phyloP scores from a whole-genome alignment of 2,329 filamentous ascomycete genomes.

The Neonectria coccinea region DNA sequence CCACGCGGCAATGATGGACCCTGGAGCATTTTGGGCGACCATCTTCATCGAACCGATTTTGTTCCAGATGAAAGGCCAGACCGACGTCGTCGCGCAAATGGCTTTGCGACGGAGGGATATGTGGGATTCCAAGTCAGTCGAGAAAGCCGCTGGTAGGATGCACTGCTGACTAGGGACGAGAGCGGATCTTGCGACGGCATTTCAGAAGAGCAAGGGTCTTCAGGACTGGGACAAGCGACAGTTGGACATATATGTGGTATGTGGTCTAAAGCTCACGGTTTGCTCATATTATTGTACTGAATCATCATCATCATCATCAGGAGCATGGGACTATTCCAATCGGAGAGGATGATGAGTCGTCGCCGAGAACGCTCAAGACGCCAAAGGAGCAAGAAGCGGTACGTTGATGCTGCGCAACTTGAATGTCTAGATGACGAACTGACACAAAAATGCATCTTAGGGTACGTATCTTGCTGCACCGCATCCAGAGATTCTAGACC shows the following conservation, averaged over 20 bases:
- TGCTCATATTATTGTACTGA: neutral
- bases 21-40: conserved; percentile 9
- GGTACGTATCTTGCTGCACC: conserved; percentile 21
- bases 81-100: conserved; percentile 13
- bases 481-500: conserved; percentile 6
- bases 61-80: conserved; percentile 19
- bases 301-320: neutral
- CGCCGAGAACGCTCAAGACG: conserved; percentile 10
- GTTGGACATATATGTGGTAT: conserved; percentile 12
- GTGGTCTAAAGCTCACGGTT: neutral
- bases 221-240: conserved; percentile 17
- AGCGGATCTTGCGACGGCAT: conserved; percentile 1
- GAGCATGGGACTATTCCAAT: conserved; percentile 2
- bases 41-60: conserved; percentile 20
- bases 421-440: no score
- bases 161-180: neutral
- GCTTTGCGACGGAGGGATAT: conserved; percentile 6
- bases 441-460: neutral
- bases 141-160: no score
- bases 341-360: neutral
- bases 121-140: conserved; percentile 13
- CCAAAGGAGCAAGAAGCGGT: conserved; percentile 19
- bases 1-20: conserved; percentile 19
- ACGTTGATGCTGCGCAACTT: neutral
- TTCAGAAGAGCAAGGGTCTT: conserved; percentile 9